These are phyloP conservation scores for Dactylonectria macrodidyma DNA, from an alignment of 2,329 filamentous ascomycete genomes.

Conservation along the genomic window DNA sequence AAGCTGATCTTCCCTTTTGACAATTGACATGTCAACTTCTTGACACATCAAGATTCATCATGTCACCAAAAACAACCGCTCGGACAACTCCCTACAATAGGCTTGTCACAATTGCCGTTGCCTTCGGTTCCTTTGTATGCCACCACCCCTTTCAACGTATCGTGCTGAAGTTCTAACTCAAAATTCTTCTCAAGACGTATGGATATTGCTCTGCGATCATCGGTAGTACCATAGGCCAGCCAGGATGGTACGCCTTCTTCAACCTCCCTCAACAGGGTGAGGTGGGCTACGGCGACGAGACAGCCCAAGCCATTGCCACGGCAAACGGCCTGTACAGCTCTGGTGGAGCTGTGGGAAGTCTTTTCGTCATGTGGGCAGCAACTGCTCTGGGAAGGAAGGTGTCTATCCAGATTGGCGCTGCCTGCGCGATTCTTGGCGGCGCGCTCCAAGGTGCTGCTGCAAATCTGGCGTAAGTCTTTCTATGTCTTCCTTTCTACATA, in stretches of 20 bases:
- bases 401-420: conserved; percentile 63
- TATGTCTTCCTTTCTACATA: too few species aligned
- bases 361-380: conserved; percentile 66
- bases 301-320: conserved; percentile 62
- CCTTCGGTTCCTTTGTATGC: conserved; percentile 52
- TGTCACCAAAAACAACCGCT: conserved; percentile 10
- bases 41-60: conserved; percentile 6
- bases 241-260: conserved; percentile 67
- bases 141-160: not conserved
- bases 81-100: conserved; percentile 52
- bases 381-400: conserved; percentile 59
- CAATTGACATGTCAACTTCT: conserved; percentile 1
- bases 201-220: conserved; percentile 67
- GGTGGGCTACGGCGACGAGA: conserved; percentile 60
- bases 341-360: conserved; percentile 61
- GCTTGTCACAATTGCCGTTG: conserved; percentile 54
- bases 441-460: conserved; percentile 62
- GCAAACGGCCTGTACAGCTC: conserved; percentile 65
- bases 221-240: conserved; percentile 66
- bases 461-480: conserved; percentile 54
- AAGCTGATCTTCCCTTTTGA: not conserved
- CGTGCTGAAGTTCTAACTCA: not conserved
- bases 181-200: conserved; percentile 57
- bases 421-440: conserved; percentile 61
- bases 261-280: conserved; percentile 59